Evolutionary conservation across 805 yeast species (phyloP).

Genomic region (Priceomyces carsonii): DNA sequence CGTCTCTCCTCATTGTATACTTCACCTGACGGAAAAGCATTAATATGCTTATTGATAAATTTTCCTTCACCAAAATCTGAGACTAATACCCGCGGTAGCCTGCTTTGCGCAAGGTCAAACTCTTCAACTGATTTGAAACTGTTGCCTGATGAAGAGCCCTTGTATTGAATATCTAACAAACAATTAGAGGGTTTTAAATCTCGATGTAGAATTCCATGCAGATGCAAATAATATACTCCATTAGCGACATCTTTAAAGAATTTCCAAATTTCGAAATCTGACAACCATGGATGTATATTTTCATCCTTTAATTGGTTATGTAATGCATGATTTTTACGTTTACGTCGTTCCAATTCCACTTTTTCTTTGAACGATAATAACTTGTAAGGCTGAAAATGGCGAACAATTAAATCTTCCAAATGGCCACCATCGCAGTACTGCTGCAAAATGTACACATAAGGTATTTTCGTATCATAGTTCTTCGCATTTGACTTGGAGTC

Average conservation of each 20-base stretch:
- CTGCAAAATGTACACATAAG: conserved; percentile 78
- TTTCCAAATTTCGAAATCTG: conserved; percentile 62
- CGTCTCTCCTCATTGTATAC: conserved; percentile 51
- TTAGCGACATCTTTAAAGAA: conserved; percentile 65
- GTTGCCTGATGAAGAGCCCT: conserved; percentile 2
- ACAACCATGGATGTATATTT: conserved; percentile 34
- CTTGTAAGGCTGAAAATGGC: conserved; percentile 22
- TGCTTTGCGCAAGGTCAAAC: conserved; percentile 16
- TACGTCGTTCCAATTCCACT: conserved; percentile 25
- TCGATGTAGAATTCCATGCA: conserved; percentile 77
- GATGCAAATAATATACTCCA: conserved; percentile 74
- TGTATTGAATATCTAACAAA: conserved; percentile 48
- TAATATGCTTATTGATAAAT: conserved; percentile 54
- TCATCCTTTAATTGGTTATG: conserved; percentile 15
- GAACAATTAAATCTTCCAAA: conserved; percentile 59
- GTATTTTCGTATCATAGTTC: conserved; percentile 32
- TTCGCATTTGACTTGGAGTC: conserved; percentile 8
- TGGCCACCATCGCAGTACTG: conserved; percentile 92
- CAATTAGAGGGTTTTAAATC: conserved; percentile 91
- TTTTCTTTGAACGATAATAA: conserved; percentile 26
- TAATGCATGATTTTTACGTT: conserved; percentile 14
- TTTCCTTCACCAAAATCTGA: conserved; percentile 92
- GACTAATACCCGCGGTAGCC: conserved; percentile 70
- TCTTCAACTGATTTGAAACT: conserved; percentile 4
- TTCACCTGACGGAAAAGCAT: neutral